Conservation (phyloP, 805 yeast species). For the Spathaspora sp. region DNA sequence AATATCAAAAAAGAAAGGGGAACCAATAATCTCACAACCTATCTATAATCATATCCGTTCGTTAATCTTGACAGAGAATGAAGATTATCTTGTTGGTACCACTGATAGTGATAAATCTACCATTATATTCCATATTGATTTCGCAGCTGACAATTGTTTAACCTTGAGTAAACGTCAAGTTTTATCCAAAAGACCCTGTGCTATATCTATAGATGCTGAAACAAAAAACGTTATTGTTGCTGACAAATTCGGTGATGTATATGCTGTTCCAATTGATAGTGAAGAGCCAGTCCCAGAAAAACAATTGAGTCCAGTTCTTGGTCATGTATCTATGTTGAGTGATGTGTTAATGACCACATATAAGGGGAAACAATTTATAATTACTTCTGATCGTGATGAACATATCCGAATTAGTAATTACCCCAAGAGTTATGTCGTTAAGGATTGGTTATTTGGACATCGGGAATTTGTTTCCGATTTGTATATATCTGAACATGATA, state of each 20-base stretch:
- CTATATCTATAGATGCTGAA: slow-evolving; percentile 57
- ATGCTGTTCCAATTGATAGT: slow-evolving; percentile 46
- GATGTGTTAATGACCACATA: slow-evolving; percentile 48
- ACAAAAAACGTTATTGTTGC: slow-evolving; percentile 61
- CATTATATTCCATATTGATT: slow-evolving; percentile 50
- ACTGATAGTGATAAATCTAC: slow-evolving; percentile 85
- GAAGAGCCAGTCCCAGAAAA: slow-evolving; percentile 39
- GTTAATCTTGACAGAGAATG: slow-evolving; percentile 50
- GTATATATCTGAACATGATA: slow-evolving; percentile 49
- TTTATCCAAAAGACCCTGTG: slow-evolving; percentile 91
- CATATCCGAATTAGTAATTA: slow-evolving; percentile 82
- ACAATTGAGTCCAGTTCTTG: slow-evolving; percentile 64
- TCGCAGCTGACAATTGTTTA: slow-evolving; percentile 38
- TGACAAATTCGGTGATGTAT: slow-evolving; percentile 97
- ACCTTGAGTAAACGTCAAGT: slow-evolving; percentile 62
- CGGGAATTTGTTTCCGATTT: slow-evolving; percentile 73
- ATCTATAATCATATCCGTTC: slow-evolving; percentile 66
- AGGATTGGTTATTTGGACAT: slow-evolving; percentile 85
- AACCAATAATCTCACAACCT: slow-evolving; percentile 32
- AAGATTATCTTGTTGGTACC: slow-evolving; percentile 54
- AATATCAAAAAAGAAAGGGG: slow-evolving; percentile 43
- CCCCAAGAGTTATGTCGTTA: slow-evolving; percentile 75
- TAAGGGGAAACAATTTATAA: slow-evolving; percentile 47
- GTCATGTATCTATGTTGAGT: slow-evolving; percentile 97
- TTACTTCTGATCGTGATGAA: slow-evolving; percentile 93